Base-by-base conservation (phyloP, 768 basidiomycete genomes). In the Suillus ampliporus region DNA sequence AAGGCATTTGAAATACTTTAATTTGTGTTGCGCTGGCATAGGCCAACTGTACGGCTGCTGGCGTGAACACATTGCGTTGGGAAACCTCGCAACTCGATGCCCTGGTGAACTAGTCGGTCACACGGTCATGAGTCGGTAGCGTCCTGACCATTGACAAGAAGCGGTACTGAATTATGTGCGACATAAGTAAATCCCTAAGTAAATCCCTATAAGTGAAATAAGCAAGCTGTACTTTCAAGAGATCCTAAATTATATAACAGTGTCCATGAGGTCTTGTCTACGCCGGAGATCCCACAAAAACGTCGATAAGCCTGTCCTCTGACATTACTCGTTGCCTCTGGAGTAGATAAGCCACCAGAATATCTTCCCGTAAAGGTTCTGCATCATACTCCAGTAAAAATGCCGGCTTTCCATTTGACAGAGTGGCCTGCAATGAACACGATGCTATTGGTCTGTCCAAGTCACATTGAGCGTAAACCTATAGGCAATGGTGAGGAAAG, bases 361-460 rank as follows among this genome's bases (percentile, higher is more conserved):
- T 65, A 8, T 73, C 75, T n/a, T 75, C 75, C 28, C 74, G 63
- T 14, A 75, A 60, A 5, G 70, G 70, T 57, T 75, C 74, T 3
- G 68, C 70, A 17, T 46, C 31, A 8, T 63, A 62, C 37, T 73
- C 66, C 17, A 76, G 51, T 31, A 70, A 14, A 34, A 75, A 61
- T 2, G 69, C 71, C 0, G 71, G 75, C 26, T 63, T 60, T 19
- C n/a, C 31, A 1, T 14, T 19, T 4, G 64, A 44, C 34, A 58
- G 53, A 1, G 63, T 52, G 9, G 28, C 52, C 11, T 70, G 54
- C 37, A 71, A 63, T 51, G 66, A 60, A 59, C 67, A 74, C 14
- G 64, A 66, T 1, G 74, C 73, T 21, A 74, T 37, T 1, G 69
- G 62, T 6, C 58, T 65, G 5, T 73, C 67, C 8, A 66, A 65